Evolutionary conservation across 495 filamentous ascomycete genomes (phyloP), one percentile per base, ranked within the genome.

Genomic region (Penicillium dipodomyicola): DNA sequence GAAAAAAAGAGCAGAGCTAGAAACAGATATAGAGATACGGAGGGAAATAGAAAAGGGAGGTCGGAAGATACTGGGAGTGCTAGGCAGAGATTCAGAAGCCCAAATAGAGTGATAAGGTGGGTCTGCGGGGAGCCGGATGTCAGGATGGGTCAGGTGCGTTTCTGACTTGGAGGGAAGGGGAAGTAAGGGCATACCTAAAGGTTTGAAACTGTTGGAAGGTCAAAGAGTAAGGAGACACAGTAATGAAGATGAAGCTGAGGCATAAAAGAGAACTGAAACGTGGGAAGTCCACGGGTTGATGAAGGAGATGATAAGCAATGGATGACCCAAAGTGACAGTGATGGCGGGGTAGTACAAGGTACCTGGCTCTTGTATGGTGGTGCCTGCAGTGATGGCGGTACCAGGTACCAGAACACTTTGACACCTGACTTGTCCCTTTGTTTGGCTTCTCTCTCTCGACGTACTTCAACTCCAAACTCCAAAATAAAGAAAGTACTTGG

Each of bases 51-150:
- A 23, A 9, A 41, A 49, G 27, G 23, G 47, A 35, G 19, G 44
- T 30, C 33, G 35, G 52, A 39, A 54, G 52, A 54, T 54, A 54
- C 52, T 54, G 29, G 9, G 45, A 48, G 27, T 51, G 22, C 49
- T 52, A 42, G 40, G 37, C 25, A 52, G 37, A 54, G 52, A 46
- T 33, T 25, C 30, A 27, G 51, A 52, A 54, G 52, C 52, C 52
- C 30, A 47, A 48, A 54, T 54, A 23, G 52, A 54, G 52, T 39
- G 52, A 54, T 54, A 47, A 54, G 52, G 52, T 54, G 52, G 52
- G 52, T 54, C 52, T 54, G 52, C 52, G 52, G 52, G 51, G 52
- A 25, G 29, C 29, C 52, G 27, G 52, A 44, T 44, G 41, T 27
- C 11, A 40, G 47, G 47, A 49, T 17, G 33, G 12, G 50, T 52